phyloP scores from a whole-genome alignment of 345 rosid species.

The Hevea brasiliensis region DNA sequence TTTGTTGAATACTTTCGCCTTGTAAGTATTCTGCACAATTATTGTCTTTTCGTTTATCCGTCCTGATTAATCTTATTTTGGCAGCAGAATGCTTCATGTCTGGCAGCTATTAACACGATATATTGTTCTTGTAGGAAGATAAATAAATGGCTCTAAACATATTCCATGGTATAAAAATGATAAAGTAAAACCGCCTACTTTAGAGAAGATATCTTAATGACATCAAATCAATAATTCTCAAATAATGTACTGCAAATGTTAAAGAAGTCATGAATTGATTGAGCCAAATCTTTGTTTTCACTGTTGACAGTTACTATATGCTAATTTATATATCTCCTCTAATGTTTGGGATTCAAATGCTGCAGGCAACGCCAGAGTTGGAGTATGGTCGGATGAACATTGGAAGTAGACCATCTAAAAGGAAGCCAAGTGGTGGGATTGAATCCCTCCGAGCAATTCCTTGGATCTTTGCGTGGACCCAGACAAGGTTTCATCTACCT shows the following conservation, averaged over 20 bases:
- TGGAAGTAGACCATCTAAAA: slow-evolving; percentile 93
- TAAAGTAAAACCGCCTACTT: neutral
- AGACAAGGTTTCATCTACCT: slow-evolving; percentile 93
- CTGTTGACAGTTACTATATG: too few species aligned
- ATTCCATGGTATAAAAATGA: neutral
- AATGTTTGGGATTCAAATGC: neutral
- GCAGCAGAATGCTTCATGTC: neutral
- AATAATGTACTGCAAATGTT: too few species aligned
- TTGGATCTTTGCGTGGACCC: slow-evolving; percentile 98
- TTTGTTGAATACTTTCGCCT: slow-evolving; percentile 95
- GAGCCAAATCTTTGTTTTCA: neutral
- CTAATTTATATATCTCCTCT: neutral
- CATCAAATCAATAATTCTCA: neutral
- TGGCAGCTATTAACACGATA: neutral
- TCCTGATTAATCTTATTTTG: neutral
- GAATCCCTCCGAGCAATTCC: slow-evolving; percentile 97
- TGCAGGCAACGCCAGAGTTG: slow-evolving; percentile 93
- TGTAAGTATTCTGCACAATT: slow-evolving; percentile 44
- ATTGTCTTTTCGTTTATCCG: neutral
- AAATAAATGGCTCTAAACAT: neutral
- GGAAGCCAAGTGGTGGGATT: slow-evolving; percentile 96
- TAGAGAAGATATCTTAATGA: neutral
- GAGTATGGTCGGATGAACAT: slow-evolving; percentile 98
- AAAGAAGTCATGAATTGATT: too few species aligned
- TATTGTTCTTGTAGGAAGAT: neutral